Base-by-base conservation (phyloP, 768 basidiomycete genomes). In the Zangia roseola region DNA sequence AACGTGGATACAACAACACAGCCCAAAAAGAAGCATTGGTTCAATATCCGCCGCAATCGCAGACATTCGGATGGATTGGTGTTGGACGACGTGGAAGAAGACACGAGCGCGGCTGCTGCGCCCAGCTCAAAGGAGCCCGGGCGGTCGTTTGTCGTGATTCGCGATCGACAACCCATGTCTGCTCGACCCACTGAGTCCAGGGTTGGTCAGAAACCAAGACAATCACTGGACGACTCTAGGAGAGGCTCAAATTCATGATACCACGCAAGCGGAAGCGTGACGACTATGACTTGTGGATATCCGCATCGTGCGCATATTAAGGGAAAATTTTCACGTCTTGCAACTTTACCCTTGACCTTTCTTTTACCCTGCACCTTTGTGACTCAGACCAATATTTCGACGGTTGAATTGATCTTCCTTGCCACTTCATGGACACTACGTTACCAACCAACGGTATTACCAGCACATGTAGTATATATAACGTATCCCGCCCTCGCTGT, bases 21-120 rank as follows among this genome's bases (percentile, higher is more conserved):
- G 54, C 76, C 77, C 26, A 84, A 73, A 71, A 86, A 82, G 74
- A 83, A 77, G 60, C 75, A 75, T n/a, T 89, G 86, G 86, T 87
- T 81, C 60, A 79, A 80, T 45, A 62, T 86, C 19, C 73, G 82
- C 30, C 76, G 81, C 50, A 74, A 72, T 60, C 75, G 86, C 42
- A 75, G 78, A 28, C 77, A 83, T 51, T 85, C 83, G 56, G 82
- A 77, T 50, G 80, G 81, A 37, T 74, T 75, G 14, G 51, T 66
- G 19, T 21, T 69, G 68, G 48, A 67, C 59, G 63, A 58, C 21
- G 63, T 53, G 12, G 48, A 34, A 20, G 55, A 55, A 37, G 55
- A 35, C 25, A 48, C 43, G n/a, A 52, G 45, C 61, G 73, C 28
- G 28, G 47, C 46, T 64, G 68, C 47, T 63, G 68, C 52, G 34